Conservation (phyloP, 495 filamentous ascomycete genomes). For the Penicillium waksmanii region DNA sequence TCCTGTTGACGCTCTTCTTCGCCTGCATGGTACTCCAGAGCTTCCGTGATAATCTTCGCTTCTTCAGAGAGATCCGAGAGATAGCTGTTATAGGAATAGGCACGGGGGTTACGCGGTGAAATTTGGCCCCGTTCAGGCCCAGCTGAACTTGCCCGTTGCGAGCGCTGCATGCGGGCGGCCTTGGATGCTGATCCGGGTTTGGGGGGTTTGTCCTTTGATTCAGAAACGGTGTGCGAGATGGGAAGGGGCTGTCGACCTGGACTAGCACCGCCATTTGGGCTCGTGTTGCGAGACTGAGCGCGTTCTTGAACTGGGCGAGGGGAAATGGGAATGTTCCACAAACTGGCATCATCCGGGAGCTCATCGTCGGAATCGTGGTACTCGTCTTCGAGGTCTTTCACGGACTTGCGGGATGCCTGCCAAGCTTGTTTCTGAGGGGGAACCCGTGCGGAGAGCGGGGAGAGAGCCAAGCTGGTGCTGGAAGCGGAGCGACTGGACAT, state of each 20-base stretch:
- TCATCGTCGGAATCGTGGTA: constrained; percentile 91
- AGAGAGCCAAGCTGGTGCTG: constrained; percentile 41
- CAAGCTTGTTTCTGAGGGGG: constrained; percentile 55
- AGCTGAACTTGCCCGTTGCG: constrained; percentile 48
- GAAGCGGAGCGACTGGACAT: constrained; percentile 36
- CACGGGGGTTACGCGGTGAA: constrained; percentile 58
- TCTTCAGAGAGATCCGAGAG: constrained; percentile 82
- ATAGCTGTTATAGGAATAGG: constrained; percentile 85
- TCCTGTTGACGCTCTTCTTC: constrained; percentile 57
- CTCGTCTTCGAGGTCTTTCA: constrained; percentile 81
- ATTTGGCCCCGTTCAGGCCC: constrained; percentile 49
- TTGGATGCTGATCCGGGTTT: constrained; percentile 33
- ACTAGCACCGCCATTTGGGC: constrained; percentile 57
- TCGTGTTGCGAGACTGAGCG: constrained; percentile 50
- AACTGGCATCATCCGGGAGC: constrained; percentile 84
- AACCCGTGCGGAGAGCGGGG: constrained; percentile 36
- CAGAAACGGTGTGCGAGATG: constrained; percentile 44
- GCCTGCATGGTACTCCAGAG: constrained; percentile 82
- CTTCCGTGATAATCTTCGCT: constrained; percentile 85
- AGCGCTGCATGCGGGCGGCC: constrained; percentile 37
- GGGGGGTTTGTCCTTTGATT: constrained; percentile 10
- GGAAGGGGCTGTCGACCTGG: constrained; percentile 46
- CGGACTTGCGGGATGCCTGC: constrained; percentile 78
- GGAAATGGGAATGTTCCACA: constrained; percentile 95
- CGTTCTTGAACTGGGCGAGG: constrained; percentile 75